Percentiles rank a stretch among this genome's conserved stretches.
Conservation (phyloP, 2,329 filamentous ascomycete species). For the Botrytis hyacinthi region DNA sequence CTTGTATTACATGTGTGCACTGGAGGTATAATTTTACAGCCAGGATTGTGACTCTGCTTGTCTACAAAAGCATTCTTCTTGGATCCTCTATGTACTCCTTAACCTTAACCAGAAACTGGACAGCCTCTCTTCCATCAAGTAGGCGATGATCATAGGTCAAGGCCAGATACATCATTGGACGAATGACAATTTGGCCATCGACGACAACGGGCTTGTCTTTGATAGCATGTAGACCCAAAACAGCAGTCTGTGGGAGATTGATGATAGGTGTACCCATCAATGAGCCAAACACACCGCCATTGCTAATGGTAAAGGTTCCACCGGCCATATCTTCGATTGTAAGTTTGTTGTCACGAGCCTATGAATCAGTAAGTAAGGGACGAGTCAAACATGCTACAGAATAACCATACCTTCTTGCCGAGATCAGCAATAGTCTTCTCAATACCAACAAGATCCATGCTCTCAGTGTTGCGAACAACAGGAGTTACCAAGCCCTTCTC, state of each 20-base stretch:
- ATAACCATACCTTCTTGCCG: conserved; percentile 76
- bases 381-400: not conserved
- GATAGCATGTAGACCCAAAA: conserved; percentile 91
- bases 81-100: conserved; percentile 98
- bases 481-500: conserved; percentile 97
- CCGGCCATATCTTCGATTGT: conserved; percentile 99
- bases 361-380: conserved; percentile 24
- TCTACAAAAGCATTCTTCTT: conserved; percentile 74
- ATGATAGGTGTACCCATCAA: conserved; percentile 98
- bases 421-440: conserved; percentile 90
- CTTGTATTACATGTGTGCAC: conserved; percentile 18
- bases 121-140: conserved; percentile 90
- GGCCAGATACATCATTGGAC: conserved; percentile 99
- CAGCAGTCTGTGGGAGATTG: conserved; percentile 90
- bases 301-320: conserved; percentile 97
- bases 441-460: conserved; percentile 82
- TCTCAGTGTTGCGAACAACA: conserved; percentile 90
- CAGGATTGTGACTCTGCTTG: not conserved
- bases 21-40: conserved; percentile 17
- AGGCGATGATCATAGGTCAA: conserved; percentile 97
- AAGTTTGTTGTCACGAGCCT: conserved; percentile 93
- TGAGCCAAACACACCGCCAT: conserved; percentile 94
- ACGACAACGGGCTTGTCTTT: conserved; percentile 89
- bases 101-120: conserved; percentile 93
- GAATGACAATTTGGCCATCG: conserved; percentile 90